Evolutionary conservation across 1,284 basidiomycete genomes (phyloP), one percentile per base, ranked within the genome.

Genomic region (Sanghuangporus baumii): DNA sequence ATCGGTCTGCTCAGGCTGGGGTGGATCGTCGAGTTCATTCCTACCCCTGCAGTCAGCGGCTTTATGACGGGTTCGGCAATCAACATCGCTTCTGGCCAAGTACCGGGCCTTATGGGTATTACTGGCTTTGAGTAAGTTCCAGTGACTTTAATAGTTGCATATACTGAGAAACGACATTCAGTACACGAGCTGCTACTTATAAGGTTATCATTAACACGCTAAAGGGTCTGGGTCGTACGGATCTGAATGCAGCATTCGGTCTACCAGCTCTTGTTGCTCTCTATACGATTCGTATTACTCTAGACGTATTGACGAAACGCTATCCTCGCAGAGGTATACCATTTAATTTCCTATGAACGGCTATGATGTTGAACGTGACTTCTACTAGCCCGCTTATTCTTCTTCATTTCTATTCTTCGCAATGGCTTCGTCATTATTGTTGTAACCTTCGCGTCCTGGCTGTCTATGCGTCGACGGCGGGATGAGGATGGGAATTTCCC

Each of bases 1-100:
- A 88, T 99, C 51, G 96, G 97, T 61, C 76, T 98, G n/a, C 78
- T 99, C 3, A 84, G 96, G 34, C 71, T 98, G 6, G 96, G 96
- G 0, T 97, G 96, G 93, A 78, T 99, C 54, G 89, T 98, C 65
- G 96, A 98, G 73, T 96, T 98, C 73, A 98, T 97, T 67, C 89
- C 93, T 18, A 81, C 85, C 3, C 94, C 94, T 0, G 95, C 95
- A 6, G 93, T 98, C 46, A 92, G 93, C 66, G 95, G 94, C 14
- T 98, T 91, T 74, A 92, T 93, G 90, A 93, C 91, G 0, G 94
- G 94, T 36, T 93, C 91, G 26, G 94, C 94, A 34, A 86, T 96
- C 76, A 95, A 81, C 72, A 96, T 96, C 67, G 88, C 87, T 40
- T 80, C 87, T 20, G 87, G 93, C 23, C 95, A 98, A 74, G 81